Percentiles rank a stretch among this genome's conserved stretches.
Evolutionary conservation across 495 filamentous ascomycete genomes (phyloP).

Genomic region (Lophiostoma macrostomum): DNA sequence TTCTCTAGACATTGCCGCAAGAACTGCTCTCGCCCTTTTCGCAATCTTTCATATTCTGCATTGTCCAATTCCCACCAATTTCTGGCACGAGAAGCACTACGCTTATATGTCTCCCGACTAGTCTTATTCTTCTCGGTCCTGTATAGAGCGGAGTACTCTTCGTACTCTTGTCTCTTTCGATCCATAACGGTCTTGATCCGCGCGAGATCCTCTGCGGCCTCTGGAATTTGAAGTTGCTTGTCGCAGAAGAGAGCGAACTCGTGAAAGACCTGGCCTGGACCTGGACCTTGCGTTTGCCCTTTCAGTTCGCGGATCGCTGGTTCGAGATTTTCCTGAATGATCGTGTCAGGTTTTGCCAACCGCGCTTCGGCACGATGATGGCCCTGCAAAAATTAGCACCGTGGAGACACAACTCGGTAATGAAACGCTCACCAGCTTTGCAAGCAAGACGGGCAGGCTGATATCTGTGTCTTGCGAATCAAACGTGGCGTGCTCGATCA

Average conservation of each 20-base stretch:
- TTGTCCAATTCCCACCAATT: conserved; percentile 88
- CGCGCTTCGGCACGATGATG: conserved; percentile 87
- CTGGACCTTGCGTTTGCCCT: conserved; percentile 62
- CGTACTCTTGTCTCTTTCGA: conserved; percentile 53
- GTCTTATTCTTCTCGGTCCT: conserved; percentile 50
- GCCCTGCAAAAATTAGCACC: conserved; percentile 48
- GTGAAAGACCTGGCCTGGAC: conserved; percentile 85
- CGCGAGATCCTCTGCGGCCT: conserved; percentile 78
- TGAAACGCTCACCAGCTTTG: conserved; percentile 64
- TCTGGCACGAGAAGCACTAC: conserved; percentile 60
- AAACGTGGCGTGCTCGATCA: conserved; percentile 40
- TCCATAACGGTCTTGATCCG: conserved; percentile 75
- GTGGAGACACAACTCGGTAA: neutral
- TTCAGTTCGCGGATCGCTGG: conserved; percentile 78
- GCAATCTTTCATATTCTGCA: conserved; percentile 76
- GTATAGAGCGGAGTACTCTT: conserved; percentile 63
- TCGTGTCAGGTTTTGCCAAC: conserved; percentile 87
- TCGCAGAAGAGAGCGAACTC: conserved; percentile 96
- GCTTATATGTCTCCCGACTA: conserved; percentile 45
- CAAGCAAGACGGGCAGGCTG: conserved; percentile 65
- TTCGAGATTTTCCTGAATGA: conserved; percentile 77
- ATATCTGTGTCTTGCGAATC: conserved; percentile 21
- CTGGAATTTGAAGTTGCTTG: conserved; percentile 79
- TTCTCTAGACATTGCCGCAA: conserved; percentile 87
- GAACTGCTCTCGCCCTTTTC: conserved; percentile 71